Percentiles rank a stretch among this genome's conserved stretches.
Evolutionary conservation across 169 alveolate species (phyloP).

Genomic region (Plasmodium sp.): DNA sequence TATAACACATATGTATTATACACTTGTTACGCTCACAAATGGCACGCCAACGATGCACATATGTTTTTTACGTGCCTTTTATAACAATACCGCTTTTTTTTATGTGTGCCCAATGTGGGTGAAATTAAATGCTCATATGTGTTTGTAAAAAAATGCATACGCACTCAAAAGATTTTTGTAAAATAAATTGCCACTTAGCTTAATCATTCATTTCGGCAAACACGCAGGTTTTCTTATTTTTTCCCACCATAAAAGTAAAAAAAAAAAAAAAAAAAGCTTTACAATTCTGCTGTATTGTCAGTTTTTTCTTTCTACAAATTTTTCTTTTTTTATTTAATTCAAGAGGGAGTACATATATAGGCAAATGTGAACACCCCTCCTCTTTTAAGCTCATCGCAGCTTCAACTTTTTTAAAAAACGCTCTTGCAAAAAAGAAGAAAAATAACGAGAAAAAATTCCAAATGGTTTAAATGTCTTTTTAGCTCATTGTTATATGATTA

Average conservation of each 20-base stretch:
- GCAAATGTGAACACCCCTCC: not conserved
- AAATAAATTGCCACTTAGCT: not conserved
- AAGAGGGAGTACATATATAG: not conserved
- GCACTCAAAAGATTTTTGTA: not conserved
- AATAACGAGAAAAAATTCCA: not conserved
- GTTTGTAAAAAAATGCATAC: not conserved
- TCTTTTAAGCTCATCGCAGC: not conserved
- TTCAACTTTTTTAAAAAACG: not conserved
- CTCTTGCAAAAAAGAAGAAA: not conserved
- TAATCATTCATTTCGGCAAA: not conserved
- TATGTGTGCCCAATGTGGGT: not conserved
- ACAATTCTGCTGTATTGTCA: not conserved
- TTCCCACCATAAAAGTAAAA: not conserved
- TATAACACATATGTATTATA: not conserved
- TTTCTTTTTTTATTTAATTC: not conserved
- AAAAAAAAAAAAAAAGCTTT: not conserved
- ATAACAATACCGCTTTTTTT: not conserved
- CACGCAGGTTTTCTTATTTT: not conserved
- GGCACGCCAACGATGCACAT: not conserved
- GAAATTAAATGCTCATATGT: not conserved
- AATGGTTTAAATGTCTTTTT: conserved; percentile 9
- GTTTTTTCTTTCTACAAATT: not conserved
- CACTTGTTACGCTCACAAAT: not conserved
- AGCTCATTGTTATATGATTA: not conserved
- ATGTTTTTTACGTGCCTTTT: not conserved